These are phyloP conservation scores for Rhododendron molle DNA, from an alignment of 148 eudicot species.

Conservation along the genomic window DNA sequence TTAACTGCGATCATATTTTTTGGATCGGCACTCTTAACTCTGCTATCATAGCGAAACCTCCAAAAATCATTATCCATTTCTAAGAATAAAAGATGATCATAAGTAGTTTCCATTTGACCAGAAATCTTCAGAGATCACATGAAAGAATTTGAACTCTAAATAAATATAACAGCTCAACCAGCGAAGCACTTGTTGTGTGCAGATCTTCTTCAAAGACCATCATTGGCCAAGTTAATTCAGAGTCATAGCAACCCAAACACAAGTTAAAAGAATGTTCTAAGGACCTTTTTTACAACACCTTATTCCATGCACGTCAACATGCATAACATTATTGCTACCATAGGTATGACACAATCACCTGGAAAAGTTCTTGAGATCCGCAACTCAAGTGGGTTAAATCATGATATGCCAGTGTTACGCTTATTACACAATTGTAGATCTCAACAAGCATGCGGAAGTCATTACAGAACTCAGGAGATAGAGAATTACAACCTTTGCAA, in stretches of 20 bases:
- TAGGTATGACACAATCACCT: not conserved
- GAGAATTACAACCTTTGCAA: conserved; percentile 9
- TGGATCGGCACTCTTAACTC: too few relatives aligned
- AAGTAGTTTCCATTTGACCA: too few relatives aligned
- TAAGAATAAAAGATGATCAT: too few relatives aligned
- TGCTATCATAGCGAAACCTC: too few relatives aligned
- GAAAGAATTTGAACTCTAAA: too few relatives aligned
- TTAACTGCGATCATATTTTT: too few relatives aligned
- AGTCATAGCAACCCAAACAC: not conserved
- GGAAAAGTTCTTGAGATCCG: not conserved
- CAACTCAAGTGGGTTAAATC: not conserved
- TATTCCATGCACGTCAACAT: not conserved
- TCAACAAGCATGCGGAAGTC: not conserved
- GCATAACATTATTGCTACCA: not conserved
- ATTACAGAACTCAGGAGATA: not conserved
- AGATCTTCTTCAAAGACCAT: too few relatives aligned
- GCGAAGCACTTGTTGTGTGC: too few relatives aligned
- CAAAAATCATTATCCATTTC: too few relatives aligned
- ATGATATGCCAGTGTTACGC: not conserved
- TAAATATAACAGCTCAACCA: too few relatives aligned
- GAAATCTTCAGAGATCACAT: too few relatives aligned
- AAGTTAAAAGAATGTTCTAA: not conserved
- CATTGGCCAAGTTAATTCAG: not conserved
- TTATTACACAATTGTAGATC: not conserved
- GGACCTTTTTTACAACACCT: not conserved